Conservation (phyloP, 2,329 filamentous ascomycete genomes). For the Colletotrichum lindemuthianum region DNA sequence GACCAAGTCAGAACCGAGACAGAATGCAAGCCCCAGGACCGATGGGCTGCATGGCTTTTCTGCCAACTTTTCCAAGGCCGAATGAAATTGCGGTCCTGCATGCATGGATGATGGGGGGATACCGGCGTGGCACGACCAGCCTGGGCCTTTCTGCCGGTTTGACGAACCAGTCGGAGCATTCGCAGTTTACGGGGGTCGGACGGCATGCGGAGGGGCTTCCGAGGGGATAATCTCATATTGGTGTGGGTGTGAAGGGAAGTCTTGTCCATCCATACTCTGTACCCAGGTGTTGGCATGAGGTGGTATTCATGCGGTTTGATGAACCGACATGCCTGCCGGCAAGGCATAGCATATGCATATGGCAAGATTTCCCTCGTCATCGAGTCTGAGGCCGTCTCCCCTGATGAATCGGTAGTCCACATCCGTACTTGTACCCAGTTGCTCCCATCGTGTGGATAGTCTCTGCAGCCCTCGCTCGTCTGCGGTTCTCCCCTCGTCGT, state of each 20-base stretch:
- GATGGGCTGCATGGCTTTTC: constrained; percentile 20
- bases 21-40: constrained; percentile 31
- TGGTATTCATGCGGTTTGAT: constrained; percentile 15
- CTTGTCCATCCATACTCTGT: neutral
- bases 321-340: constrained; percentile 3
- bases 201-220: constrained; percentile 17
- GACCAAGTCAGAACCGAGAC: constrained; percentile 8
- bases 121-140: neutral
- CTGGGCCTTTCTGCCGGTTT: neutral
- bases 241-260: neutral
- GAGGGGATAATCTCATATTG: neutral
- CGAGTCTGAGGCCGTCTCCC: neutral
- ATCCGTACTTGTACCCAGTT: constrained; percentile 30
- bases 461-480: constrained; percentile 5
- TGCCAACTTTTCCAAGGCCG: constrained; percentile 18
- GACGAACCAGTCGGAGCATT: constrained; percentile 27
- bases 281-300: constrained; percentile 10
- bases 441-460: constrained; percentile 7
- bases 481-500: constrained; percentile 7
- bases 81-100: constrained; percentile 20
- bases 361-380: constrained; percentile 6
- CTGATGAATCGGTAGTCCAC: constrained; percentile 4
- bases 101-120: constrained; percentile 12
- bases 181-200: neutral
- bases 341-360: neutral